Base-by-base conservation (phyloP, 2,329 filamentous ascomycete species). In the Epichloe amarillans region DNA sequence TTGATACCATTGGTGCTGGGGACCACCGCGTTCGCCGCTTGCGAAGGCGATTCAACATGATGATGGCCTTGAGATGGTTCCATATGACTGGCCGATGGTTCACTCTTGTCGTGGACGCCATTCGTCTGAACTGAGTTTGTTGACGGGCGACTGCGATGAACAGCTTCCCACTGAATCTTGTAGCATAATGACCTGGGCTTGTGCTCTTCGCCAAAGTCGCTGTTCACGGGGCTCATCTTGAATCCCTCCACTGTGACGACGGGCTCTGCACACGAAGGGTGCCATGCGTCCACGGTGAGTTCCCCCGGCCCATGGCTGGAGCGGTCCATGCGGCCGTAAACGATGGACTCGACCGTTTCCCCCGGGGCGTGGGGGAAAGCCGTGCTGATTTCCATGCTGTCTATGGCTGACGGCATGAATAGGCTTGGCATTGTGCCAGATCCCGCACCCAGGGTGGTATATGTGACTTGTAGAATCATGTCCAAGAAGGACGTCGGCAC, bases 401-500 rank as follows among this genome's bases (percentile, higher is more conserved):
- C 61, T 46, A 68, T 61, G 26, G 61, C 62, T 0, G 61, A 60
- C 2, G 65, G 65, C 64, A 71, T 68, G 52, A 65, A 69, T 0
- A 71, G 57, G 7, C 58, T 60, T 1, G 58, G 55, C 57, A 68
- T 61, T 35, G 55, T 41, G 11, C 58, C 58, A 0, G 50, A 52
- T 0, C 65, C 65, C 6, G 64, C 66, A 2, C 67, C 68, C 1
- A 71, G 59, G 14, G 68, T 66, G 3, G 69, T 58, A 26, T 69
- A 66, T 0, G 63, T 60, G 4, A 68, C 59, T 51, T 74, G 72
- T 11, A 73, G 61, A 49, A 73, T 62, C 10, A 66, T 58, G 53
- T 79, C 75, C 2, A 76, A 57, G 47, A 74, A 66, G 0, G 70
- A 62, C 0, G 74, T 68, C 36, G 75, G 73, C 4, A 75, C 58